Evolutionary conservation across 169 alveolate genomes (phyloP).

Genomic region (Sarcocystis neurona): DNA sequence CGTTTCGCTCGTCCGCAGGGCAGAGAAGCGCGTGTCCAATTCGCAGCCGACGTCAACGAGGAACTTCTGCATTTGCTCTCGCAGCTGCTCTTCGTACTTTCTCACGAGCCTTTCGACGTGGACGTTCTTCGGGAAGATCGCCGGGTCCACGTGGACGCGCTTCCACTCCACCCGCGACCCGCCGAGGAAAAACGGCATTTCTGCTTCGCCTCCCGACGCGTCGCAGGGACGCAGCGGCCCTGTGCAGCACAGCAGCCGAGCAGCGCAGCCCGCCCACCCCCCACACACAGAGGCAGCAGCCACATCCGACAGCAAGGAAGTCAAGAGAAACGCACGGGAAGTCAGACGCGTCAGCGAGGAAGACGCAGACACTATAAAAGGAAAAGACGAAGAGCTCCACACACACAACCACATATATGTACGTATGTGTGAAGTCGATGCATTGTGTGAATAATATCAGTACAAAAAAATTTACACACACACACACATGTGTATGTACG

Average conservation of each 20-base stretch:
- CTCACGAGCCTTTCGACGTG: constrained; percentile 72
- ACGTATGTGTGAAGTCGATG: neutral
- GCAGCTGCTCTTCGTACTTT: constrained; percentile 67
- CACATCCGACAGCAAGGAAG: neutral
- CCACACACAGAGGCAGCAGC: neutral
- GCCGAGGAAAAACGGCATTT: constrained; percentile 68
- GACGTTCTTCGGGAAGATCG: constrained; percentile 64
- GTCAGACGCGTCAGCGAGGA: neutral
- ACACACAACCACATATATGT: neutral
- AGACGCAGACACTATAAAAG: neutral
- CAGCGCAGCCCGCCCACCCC: neutral
- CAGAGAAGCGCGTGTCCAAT: constrained; percentile 81
- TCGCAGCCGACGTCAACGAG: constrained; percentile 77
- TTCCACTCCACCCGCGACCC: constrained; percentile 76
- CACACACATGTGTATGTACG: too few relatives aligned
- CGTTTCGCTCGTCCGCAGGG: constrained; percentile 81
- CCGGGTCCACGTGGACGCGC: constrained; percentile 64
- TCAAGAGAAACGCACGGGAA: neutral
- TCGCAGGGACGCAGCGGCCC: constrained; percentile 64
- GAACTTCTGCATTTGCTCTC: constrained; percentile 73
- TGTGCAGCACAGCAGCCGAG: neutral
- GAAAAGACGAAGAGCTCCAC: neutral
- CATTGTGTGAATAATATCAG: too few relatives aligned
- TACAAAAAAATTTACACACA: too few relatives aligned
- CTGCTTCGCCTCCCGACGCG: constrained; percentile 53